Evolutionary conservation across 116 monocot species (phyloP).

Genomic region (Posidonia oceanica): DNA sequence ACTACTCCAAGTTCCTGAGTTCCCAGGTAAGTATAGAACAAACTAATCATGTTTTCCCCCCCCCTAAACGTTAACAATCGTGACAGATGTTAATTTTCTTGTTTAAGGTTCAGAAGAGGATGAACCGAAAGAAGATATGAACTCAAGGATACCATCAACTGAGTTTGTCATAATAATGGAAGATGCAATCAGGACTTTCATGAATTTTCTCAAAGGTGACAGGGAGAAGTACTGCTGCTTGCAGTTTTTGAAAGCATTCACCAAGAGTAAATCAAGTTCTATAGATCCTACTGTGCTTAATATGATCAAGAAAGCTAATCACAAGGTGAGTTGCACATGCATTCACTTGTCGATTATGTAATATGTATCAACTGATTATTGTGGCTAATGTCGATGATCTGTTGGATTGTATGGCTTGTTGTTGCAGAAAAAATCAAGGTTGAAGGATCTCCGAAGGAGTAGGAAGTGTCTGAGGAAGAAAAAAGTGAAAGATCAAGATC

Average conservation of each 20-base stretch:
- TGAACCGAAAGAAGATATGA: conserved; percentile 25
- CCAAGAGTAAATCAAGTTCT: conserved; percentile 28
- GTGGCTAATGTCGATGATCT: too few species aligned
- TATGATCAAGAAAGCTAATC: conserved; percentile 54
- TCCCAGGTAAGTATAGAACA: conserved; percentile 30
- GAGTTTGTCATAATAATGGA: conserved; percentile 50
- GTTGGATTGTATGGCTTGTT: too few species aligned
- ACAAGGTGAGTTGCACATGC: conserved; percentile 21
- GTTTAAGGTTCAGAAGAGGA: conserved; percentile 27
- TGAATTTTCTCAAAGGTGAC: conserved; percentile 73
- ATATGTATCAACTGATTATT: too few species aligned
- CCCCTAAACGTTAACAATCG: neutral
- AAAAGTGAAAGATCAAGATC: conserved; percentile 37
- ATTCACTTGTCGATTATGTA: too few species aligned
- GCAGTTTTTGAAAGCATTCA: conserved; percentile 24
- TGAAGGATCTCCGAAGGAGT: conserved; percentile 49
- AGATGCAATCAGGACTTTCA: conserved; percentile 61
- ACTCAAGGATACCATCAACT: conserved; percentile 27
- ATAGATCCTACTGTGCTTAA: conserved; percentile 29
- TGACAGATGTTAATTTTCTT: neutral
- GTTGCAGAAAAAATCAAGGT: conserved; percentile 56
- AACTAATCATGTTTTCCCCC: too few species aligned
- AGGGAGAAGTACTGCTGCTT: conserved; percentile 39
- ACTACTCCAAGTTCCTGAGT: conserved; percentile 79
- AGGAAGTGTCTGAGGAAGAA: conserved; percentile 36